phyloP scores from a whole-genome alignment of 176 grass and related monocot species.

The Aegilops bicornis region DNA sequence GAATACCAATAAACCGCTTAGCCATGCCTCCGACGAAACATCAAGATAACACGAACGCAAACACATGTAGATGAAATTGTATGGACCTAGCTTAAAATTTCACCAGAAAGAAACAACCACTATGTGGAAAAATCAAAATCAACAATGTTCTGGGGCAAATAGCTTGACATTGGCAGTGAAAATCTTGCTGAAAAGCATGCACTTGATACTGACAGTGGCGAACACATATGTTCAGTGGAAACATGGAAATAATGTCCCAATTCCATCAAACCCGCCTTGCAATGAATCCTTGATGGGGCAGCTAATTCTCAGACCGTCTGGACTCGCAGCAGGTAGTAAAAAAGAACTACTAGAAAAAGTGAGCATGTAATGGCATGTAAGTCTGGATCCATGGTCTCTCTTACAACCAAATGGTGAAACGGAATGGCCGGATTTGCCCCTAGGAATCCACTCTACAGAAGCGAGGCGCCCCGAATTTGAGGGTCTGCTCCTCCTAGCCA shows the following conservation, averaged over 20 bases:
- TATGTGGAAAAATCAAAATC: not conserved
- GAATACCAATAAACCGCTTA: not conserved
- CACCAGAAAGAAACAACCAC: not conserved
- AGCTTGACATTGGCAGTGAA: not conserved
- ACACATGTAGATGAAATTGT: not conserved
- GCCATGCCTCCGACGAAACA: not conserved
- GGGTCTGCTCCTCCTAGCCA: not conserved
- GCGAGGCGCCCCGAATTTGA: not conserved
- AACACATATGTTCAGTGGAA: not conserved
- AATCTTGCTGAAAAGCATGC: not conserved
- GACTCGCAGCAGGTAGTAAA: not conserved
- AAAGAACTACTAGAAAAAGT: not conserved
- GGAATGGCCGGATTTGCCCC: not conserved
- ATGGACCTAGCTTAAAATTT: not conserved
- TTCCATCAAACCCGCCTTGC: not conserved
- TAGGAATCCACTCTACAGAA: not conserved
- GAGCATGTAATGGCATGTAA: not conserved
- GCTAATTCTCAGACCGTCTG: not conserved
- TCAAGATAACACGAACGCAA: not conserved
- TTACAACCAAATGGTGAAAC: not conserved
- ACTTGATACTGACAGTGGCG: not conserved
- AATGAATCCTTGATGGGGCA: not conserved
- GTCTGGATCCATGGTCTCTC: not conserved
- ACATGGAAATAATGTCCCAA: too few species aligned
- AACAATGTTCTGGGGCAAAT: not conserved